Evolutionary conservation across 2,329 filamentous ascomycete species (phyloP), one percentile per base, ranked within the genome.

Genomic region (Graphilbum ipis-grandicollis): DNA sequence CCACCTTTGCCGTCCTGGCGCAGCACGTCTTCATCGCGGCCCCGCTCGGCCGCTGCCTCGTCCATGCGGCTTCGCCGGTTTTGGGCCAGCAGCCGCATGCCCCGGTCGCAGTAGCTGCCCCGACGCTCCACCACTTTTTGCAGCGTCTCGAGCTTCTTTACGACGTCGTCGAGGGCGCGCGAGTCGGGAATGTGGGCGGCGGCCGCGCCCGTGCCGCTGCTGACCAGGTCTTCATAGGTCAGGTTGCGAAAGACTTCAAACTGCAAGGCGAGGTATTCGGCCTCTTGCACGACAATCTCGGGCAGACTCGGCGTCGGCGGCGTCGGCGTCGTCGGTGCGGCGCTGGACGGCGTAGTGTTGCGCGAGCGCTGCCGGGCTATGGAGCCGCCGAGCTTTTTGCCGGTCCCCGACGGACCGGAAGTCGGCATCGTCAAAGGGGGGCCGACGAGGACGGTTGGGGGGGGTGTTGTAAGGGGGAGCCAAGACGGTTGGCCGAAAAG

Each of bases 181-280:
- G 69, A 73, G 50, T 74, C 71, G 34, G 74, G 74, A 21, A 76
- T 71, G 2, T 64, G 60, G 39, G 65, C 63, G 55, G 64, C 68
- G 41, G 64, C 63, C 28, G 42, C 44, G 8, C n/a, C n/a, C n/a
- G 41, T 65, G 47, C 62, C 65, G 33, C 67, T 63, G 43, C 83
- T 77, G 38, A 83, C 68, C 30, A 85, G 62, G 42, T 81, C 75
- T 44, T 85, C 79, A 50, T 79, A 70, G 14, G 66, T 67, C 41
- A 75, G 60, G 42, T 71, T 70, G 40, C 67, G 66, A 50, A 71
- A 70, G 44, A 60, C 60, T 45, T 67, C 68, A 47, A 68, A 69
- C 47, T 60, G 65, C 18, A 80, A 69, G 40, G 77, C 70, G 36
- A 85, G 68, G 51, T 77, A 79, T 39, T 79, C 68, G 18, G 75